A percentile compares a stretch with the other conserved stretches of the same genome.
These are phyloP conservation scores for Bipolaris zeicola DNA, from an alignment of 2,329 filamentous ascomycete species.

Conservation along the genomic window DNA sequence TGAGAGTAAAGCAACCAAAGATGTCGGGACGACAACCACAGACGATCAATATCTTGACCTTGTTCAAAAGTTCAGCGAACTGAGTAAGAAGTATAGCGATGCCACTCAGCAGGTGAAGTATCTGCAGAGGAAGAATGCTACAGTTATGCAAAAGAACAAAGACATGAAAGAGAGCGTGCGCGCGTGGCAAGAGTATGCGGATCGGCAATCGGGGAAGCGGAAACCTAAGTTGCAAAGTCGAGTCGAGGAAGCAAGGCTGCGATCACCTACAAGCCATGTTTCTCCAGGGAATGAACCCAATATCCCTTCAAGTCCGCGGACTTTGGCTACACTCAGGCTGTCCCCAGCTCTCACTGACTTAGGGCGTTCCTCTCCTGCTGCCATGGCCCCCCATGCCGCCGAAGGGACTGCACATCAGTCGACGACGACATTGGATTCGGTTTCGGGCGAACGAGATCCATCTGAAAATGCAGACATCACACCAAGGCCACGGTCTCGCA, in stretches of 20 bases:
- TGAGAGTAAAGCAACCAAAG: slow-evolving; percentile 2
- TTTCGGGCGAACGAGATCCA: not conserved
- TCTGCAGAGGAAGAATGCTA: slow-evolving; percentile 40
- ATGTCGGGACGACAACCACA: slow-evolving; percentile 3
- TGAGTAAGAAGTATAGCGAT: slow-evolving; percentile 41
- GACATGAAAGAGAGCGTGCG: slow-evolving; percentile 49
- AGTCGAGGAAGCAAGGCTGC: slow-evolving; percentile 15
- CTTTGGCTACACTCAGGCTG: slow-evolving; percentile 21
- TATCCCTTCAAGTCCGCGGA: slow-evolving; percentile 32
- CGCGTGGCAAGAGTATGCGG: slow-evolving; percentile 46
- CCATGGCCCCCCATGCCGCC: slow-evolving; percentile 9
- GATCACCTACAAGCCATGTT: slow-evolving; percentile 7
- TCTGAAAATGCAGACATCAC: slow-evolving; percentile 9
- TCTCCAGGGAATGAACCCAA: slow-evolving; percentile 17
- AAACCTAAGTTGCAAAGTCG: slow-evolving; percentile 24
- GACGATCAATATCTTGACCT: slow-evolving; percentile 36
- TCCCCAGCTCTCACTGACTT: slow-evolving; percentile 18
- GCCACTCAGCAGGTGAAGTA: slow-evolving; percentile 38
- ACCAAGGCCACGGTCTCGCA: slow-evolving; percentile 5
- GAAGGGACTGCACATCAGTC: not conserved
- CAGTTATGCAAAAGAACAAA: slow-evolving; percentile 44
- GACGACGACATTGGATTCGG: not conserved
- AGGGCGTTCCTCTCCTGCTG: slow-evolving; percentile 28
- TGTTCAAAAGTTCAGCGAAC: slow-evolving; percentile 37
- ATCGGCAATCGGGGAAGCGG: slow-evolving; percentile 36